Conservation (phyloP, 116 monocot species). For the Cymodocea nodosa region DNA sequence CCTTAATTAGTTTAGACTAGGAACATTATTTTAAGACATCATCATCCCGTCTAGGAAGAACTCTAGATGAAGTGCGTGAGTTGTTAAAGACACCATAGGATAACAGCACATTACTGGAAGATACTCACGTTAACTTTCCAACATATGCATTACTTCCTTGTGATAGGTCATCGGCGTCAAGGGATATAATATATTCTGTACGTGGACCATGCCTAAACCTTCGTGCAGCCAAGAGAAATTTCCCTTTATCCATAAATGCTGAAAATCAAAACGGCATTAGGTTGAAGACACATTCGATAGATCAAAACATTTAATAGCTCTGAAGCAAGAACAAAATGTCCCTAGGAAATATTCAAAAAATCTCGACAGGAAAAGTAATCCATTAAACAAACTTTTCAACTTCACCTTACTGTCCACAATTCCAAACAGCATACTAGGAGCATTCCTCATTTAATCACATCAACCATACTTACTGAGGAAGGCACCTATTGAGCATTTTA, state of each 20-base stretch:
- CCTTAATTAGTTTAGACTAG: too few species aligned
- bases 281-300: background rate
- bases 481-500: too few species aligned
- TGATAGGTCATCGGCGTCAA: conserved; percentile 78
- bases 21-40: too few species aligned
- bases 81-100: too few species aligned
- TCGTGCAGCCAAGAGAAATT: conserved; percentile 86
- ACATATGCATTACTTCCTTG: conserved; percentile 74
- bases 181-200: conserved; percentile 71
- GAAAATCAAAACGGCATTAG: conserved; percentile 7
- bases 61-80: too few species aligned
- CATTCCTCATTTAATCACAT: background rate
- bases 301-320: background rate
- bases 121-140: conserved; percentile 72
- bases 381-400: background rate
- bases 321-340: background rate
- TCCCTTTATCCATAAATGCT: conserved; percentile 67
- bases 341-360: background rate
- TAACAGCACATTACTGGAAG: background rate
- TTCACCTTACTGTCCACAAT: too few species aligned
- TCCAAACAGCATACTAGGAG: background rate
- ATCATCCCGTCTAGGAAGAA: too few species aligned
- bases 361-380: background rate
- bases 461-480: too few species aligned
- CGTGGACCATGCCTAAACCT: conserved; percentile 53